These are phyloP conservation scores for Didymella sp. DNA, from an alignment of 2,329 filamentous ascomycete species.

Conservation along the genomic window DNA sequence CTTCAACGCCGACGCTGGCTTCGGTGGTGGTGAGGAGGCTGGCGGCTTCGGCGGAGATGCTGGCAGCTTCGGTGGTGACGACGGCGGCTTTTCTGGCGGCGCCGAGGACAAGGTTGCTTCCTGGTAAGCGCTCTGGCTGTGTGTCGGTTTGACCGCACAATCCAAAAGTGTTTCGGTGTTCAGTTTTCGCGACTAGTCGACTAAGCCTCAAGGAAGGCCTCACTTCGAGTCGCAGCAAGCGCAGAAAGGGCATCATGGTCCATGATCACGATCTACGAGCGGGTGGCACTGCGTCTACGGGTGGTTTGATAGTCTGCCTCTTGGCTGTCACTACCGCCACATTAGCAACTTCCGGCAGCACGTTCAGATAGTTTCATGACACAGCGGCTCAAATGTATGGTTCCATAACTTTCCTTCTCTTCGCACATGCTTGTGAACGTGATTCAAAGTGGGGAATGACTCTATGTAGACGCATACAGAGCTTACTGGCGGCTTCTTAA, in stretches of 20 bases:
- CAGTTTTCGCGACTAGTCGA: neutral
- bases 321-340: slow-evolving; percentile 21
- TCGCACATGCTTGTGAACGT: neutral
- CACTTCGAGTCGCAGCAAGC: neutral
- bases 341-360: slow-evolving; percentile 3
- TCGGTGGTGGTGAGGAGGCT: slow-evolving; percentile 15
- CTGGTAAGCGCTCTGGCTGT: slow-evolving; percentile 32
- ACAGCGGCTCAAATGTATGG: neutral
- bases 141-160: neutral
- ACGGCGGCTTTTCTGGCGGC: slow-evolving; percentile 26
- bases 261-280: slow-evolving; percentile 4
- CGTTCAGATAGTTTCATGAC: slow-evolving; percentile 17
- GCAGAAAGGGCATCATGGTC: neutral
- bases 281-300: slow-evolving; percentile 8
- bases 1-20: slow-evolving; percentile 18
- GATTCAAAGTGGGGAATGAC: no score
- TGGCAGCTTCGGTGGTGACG: slow-evolving; percentile 14
- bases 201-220: neutral
- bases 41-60: slow-evolving; percentile 7
- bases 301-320: slow-evolving; percentile 25
- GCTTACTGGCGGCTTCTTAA: no score
- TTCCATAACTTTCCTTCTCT: neutral
- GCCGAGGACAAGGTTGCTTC: slow-evolving; percentile 34
- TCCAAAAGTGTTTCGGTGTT: slow-evolving; percentile 1
- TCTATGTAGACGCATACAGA: no score